Percentiles rank a stretch among this genome's conserved stretches.
These are phyloP conservation scores for Zychaea mexicana DNA, from an alignment of 371 early-diverging fungal species.

Conservation along the genomic window DNA sequence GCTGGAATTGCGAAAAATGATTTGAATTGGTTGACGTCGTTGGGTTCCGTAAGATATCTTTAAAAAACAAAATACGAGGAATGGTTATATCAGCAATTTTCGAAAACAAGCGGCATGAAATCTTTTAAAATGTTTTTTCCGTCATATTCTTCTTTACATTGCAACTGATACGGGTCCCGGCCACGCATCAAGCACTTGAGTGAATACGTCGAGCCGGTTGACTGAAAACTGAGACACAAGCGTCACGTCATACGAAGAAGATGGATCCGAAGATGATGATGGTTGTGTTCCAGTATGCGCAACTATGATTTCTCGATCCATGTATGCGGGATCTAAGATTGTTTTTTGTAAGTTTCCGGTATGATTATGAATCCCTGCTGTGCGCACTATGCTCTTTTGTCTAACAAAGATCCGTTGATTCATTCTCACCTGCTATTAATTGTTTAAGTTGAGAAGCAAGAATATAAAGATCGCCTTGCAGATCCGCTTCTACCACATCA, in stretches of 20 bases:
- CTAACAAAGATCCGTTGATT: no score
- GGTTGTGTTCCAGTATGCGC: slow-evolving; percentile 1
- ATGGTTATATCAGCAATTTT: no score
- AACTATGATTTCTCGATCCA: slow-evolving; percentile 7
- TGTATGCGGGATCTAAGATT: slow-evolving; percentile 12
- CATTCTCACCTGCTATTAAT: slow-evolving; percentile 23
- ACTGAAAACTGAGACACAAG: slow-evolving; percentile 65
- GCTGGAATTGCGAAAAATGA: slow-evolving; percentile 42
- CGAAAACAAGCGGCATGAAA: neutral
- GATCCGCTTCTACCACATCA: slow-evolving; percentile 32
- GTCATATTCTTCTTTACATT: no score
- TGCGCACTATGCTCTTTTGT: no score
- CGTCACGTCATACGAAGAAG: slow-evolving; percentile 39
- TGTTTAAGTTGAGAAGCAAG: slow-evolving; percentile 32
- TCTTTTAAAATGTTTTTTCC: no score
- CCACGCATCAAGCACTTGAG: slow-evolving; percentile 53
- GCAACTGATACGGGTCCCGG: slow-evolving; percentile 58
- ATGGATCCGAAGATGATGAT: neutral
- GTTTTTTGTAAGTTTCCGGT: neutral
- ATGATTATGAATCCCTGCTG: no score
- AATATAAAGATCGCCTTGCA: slow-evolving; percentile 34
- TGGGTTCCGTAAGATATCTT: slow-evolving; percentile 57
- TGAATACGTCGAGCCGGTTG: slow-evolving; percentile 57
- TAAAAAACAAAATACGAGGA: neutral
- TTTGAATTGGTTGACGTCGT: slow-evolving; percentile 44